A percentile compares a stretch with the other conserved stretches of the same genome.
phyloP scores from a whole-genome alignment of 2,329 filamentous ascomycete species.

The Arthrinium puccinioides region DNA sequence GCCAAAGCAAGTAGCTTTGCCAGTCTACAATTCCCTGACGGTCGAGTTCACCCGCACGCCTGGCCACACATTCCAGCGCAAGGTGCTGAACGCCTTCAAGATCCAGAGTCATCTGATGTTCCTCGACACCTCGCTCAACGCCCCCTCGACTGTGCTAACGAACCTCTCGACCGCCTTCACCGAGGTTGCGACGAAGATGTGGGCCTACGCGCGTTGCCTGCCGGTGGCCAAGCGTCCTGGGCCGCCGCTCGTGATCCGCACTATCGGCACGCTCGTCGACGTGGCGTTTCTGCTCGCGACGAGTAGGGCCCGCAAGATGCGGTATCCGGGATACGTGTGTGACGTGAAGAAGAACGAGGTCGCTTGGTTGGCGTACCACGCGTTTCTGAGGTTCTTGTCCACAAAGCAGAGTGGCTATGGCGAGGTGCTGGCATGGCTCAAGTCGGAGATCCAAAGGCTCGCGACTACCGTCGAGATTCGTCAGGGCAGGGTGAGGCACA shows the following conservation, averaged over 20 bases:
- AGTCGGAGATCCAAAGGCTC: conserved; percentile 34
- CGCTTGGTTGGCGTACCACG: conserved; percentile 57
- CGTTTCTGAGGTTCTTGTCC: conserved; percentile 61
- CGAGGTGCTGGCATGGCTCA: conserved; percentile 62
- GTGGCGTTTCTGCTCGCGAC: conserved; percentile 59
- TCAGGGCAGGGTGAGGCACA: conserved; percentile 14
- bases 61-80: conserved; percentile 73
- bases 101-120: conserved; percentile 81
- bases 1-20: conserved; percentile 33
- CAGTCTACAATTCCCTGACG: conserved; percentile 64
- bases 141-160: conserved; percentile 55
- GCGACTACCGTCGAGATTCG: conserved; percentile 24
- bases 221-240: conserved; percentile 47
- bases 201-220: conserved; percentile 55
- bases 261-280: conserved; percentile 58
- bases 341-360: conserved; percentile 53
- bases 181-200: conserved; percentile 72
- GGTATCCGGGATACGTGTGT: conserved; percentile 48
- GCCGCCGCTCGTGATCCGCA: conserved; percentile 54
- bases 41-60: conserved; percentile 67
- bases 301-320: conserved; percentile 37
- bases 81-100: conserved; percentile 71
- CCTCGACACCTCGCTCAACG: conserved; percentile 75
- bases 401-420: conserved; percentile 65
- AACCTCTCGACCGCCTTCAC: conserved; percentile 70